Base-by-base conservation (phyloP, 2,329 filamentous ascomycete genomes). In the Tympanopsis confertula region DNA sequence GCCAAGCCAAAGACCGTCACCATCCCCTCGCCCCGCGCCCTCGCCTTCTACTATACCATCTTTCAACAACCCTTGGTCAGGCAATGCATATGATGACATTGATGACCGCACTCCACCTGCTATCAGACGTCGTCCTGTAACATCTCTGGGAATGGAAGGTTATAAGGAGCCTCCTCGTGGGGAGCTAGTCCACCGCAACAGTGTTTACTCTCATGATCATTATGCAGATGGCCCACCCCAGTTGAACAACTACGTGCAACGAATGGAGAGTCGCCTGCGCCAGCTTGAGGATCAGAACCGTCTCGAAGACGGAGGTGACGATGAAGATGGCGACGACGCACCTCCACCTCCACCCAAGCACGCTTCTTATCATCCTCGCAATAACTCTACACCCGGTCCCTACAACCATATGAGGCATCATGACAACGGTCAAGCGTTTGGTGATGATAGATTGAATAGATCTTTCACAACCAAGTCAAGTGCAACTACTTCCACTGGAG, bases 251-350 rank as follows among this genome's bases (percentile, higher is more conserved):
- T 95, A 95, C 50, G 86, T 94, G 4, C 78, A 91, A 50, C 75
- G 87, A 36, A 95, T 96, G 87, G 89, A 96, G 54, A 82, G 74
- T 45, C 77, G 86, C 24, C 61, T 95, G 29, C 73, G 77, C 36
- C 75, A 74, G 43, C 75, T 86, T 66, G 82, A 88, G 38, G 69
- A 76, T 37, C 63, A 76, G 30, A 73, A 66, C 44, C 57, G 63
- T 13, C 17, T 15, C 12, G 30, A 33, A 33, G 30, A 33, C 15
- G 15, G 10, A 10, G 30, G 15, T 7, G 30, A 33, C 30, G 52
- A 61, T 24, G 58, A 63, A 19, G 62, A 61, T 20, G 58, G 71
- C 33, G 65, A 67, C 29, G 62, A 64, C 13, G 65, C 68, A 22
- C 75, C 77, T 13, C 71, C 78, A 5, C 74, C 77, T 12, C 80